phyloP scores from a whole-genome alignment of 306 rosid species.

The Cucurbita maxima region DNA sequence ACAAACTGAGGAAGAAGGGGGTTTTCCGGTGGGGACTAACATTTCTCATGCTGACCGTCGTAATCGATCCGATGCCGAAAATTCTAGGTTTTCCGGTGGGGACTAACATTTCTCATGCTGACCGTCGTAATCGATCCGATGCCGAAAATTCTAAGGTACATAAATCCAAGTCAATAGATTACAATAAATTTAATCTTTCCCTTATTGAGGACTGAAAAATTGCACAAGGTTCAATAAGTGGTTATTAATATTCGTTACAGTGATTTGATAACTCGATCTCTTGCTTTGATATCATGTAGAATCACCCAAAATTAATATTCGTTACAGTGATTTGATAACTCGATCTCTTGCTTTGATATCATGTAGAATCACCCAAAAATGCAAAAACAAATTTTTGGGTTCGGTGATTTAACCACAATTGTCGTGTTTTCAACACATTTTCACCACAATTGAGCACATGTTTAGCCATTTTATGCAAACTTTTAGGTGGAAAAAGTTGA shows the following conservation, averaged over 20 bases:
- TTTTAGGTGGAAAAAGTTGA: background rate
- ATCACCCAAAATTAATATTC: background rate
- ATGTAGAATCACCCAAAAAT: background rate
- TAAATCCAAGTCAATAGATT: background rate
- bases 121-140: background rate
- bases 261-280: background rate
- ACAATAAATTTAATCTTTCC: background rate
- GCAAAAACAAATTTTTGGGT: background rate
- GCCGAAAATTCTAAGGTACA: slow-evolving; percentile 5
- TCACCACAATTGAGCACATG: background rate
- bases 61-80: background rate
- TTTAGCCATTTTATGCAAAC: background rate
- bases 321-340: no score
- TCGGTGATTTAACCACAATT: background rate
- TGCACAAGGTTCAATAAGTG: no score
- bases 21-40: background rate
- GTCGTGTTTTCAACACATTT: no score
- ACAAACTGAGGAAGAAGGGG: slow-evolving; percentile 4
- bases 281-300: background rate
- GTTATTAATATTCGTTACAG: no score
- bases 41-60: background rate
- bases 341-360: background rate
- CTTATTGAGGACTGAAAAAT: no score
- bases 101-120: background rate
- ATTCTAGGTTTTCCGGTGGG: background rate